Percentiles rank a stretch among this genome's conserved stretches.
Conservation (phyloP, 176 grass and related monocot species). For the Lolium perenne region DNA sequence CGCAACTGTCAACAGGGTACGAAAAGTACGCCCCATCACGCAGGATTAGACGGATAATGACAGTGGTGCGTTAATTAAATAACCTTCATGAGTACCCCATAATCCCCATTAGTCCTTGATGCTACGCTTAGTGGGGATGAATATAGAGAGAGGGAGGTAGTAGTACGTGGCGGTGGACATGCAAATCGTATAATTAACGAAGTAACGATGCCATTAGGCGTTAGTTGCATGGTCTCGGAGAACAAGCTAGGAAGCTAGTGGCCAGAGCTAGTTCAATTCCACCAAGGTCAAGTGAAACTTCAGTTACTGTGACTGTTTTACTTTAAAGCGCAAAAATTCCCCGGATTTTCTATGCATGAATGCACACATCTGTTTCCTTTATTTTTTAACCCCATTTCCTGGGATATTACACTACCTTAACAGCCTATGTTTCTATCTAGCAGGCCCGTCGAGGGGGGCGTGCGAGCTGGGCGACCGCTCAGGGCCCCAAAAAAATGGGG, state of each 20-base stretch:
- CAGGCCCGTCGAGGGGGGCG: too few relatives aligned
- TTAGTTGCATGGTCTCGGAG: not conserved
- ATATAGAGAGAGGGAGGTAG: not conserved
- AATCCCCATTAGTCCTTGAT: constrained; percentile 26
- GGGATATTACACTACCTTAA: too few relatives aligned
- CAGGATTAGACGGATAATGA: constrained; percentile 37
- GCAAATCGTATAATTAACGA: constrained; percentile 14
- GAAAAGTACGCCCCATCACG: constrained; percentile 30
- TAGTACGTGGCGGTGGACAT: constrained; percentile 12
- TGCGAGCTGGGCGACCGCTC: too few relatives aligned
- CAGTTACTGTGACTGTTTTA: too few relatives aligned
- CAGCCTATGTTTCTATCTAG: too few relatives aligned
- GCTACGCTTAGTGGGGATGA: constrained; percentile 2
- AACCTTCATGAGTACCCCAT: constrained; percentile 15
- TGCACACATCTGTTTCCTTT: too few relatives aligned
- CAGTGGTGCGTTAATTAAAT: constrained; percentile 11
- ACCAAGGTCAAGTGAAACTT: too few relatives aligned
- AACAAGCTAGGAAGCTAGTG: constrained; percentile 24
- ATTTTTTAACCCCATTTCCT: too few relatives aligned
- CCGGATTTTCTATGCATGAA: too few relatives aligned
- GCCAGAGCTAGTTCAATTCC: too few relatives aligned
- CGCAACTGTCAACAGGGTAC: constrained; percentile 35
- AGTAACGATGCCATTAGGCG: constrained; percentile 19
- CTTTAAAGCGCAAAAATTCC: too few relatives aligned
- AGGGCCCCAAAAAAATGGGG: too few relatives aligned